Base-by-base conservation (phyloP, 768 basidiomycete species). In the Pleurotus ostreatus region DNA sequence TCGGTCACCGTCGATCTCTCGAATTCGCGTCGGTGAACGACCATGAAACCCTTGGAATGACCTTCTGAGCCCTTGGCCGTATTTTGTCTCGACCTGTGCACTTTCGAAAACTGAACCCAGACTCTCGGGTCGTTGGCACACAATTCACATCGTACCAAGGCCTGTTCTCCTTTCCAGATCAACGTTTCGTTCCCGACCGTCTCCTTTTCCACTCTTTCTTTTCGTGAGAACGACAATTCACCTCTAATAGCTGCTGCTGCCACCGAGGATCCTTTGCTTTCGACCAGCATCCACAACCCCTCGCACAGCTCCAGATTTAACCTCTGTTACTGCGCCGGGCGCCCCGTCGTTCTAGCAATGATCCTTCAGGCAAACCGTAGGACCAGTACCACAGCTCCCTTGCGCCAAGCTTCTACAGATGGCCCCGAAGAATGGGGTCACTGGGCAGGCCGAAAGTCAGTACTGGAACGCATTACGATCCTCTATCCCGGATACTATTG, bases 341-440 rank as follows among this genome's bases (percentile, higher is more conserved):
- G 55, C 44, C 49, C 46, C 60, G 49, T 38, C 12, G 20, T 49
- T 26, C 37, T 44, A 16, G 2, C 41, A 56, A 91, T 89, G 89
- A 87, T 86, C 55, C 89, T 88, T 66, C 81, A 83, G 65, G 76
- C 77, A 59, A 83, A 79, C 64, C 75, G 79, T 26, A 74, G 71
- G 56, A 66, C 72, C 34, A 71, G 65, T 51, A 62, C 70, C 53
- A 55, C 64, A 20, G 61, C 67, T 15, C 68, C 69, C 23, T 58
- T 62, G 55, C 71, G 69, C 57, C 75, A 71, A 44, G 56, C 60
- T 18, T 51, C 70, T 45, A 63, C 61, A 49, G 78, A 80, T 52
- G 68, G 69, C 57, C 78, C 78, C 56, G 82, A 88, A 61, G 68
- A 75, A 55, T 92, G 89, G 89, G 86, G 89, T 16, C 77, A 82